Conservation (phyloP, 306 rosid species). For the Ceratonia siliqua region DNA sequence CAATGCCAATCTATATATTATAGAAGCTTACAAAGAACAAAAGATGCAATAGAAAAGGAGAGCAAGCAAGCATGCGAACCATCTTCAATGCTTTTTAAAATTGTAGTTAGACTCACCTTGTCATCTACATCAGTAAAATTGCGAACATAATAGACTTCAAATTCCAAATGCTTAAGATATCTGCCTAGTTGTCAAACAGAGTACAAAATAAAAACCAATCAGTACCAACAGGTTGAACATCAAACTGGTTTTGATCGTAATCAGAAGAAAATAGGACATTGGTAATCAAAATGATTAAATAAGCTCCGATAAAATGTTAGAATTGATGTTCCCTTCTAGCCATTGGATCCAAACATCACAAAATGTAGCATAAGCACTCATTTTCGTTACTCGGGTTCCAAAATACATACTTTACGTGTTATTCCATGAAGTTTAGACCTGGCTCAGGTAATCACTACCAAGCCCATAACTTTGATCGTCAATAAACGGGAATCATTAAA, state of each 20-base stretch:
- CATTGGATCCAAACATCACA: background rate
- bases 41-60: background rate
- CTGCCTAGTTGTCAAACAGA: conserved; percentile 70
- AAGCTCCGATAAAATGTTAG: background rate
- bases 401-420: background rate
- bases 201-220: conserved; percentile 28
- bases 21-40: background rate
- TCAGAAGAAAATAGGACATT: background rate
- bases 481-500: background rate
- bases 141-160: conserved; percentile 78
- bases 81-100: background rate
- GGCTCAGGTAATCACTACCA: background rate
- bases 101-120: conserved; percentile 64
- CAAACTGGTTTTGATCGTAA: background rate
- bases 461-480: background rate
- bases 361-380: background rate
- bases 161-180: conserved; percentile 90
- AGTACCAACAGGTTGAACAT: conserved; percentile 17
- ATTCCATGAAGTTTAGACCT: background rate
- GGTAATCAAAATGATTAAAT: background rate
- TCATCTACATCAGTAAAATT: conserved; percentile 98
- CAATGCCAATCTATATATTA: background rate
- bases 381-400: background rate
- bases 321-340: background rate
- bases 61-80: background rate